A percentile compares a stretch with the other conserved stretches of the same genome.
Conservation (phyloP, 2,329 filamentous ascomycete species). For the Hypoxylon sp. region DNA sequence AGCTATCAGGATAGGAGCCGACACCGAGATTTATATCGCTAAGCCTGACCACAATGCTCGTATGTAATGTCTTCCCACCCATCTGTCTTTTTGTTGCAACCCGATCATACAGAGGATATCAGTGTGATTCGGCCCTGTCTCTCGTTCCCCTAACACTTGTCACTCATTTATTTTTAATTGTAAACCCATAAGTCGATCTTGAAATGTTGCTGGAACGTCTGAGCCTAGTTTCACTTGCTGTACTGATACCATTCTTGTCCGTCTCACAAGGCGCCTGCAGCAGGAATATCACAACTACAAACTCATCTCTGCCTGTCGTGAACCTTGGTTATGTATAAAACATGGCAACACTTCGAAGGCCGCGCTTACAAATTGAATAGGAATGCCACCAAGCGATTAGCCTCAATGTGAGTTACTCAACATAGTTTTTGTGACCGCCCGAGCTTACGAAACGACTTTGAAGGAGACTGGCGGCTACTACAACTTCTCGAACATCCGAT, state of each 20-base stretch:
- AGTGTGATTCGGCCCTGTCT: background rate
- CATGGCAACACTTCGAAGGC: background rate
- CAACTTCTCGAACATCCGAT: conserved; percentile 36
- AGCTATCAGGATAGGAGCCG: background rate
- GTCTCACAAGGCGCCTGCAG: background rate
- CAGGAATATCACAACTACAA: background rate
- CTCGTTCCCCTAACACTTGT: background rate
- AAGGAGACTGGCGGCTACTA: conserved; percentile 31
- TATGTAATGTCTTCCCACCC: background rate
- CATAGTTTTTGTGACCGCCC: background rate
- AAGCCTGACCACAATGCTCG: background rate
- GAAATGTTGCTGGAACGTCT: background rate
- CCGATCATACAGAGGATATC: background rate
- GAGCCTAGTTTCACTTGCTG: background rate
- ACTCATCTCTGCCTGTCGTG: conserved; percentile 3
- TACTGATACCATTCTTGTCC: background rate
- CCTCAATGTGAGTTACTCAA: conserved; percentile 6
- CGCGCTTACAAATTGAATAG: background rate
- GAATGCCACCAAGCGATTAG: conserved; percentile 13
- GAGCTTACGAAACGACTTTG: background rate
- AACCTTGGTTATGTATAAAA: conserved; percentile 11
- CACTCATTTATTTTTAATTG: background rate
- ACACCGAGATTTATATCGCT: conserved; percentile 1
- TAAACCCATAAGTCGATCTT: background rate
- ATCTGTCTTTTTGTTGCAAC: background rate